A percentile compares a stretch with the other conserved stretches of the same genome.
These are phyloP conservation scores for Abrus pulchellus DNA, from an alignment of 306 rosid species.

Conservation along the genomic window DNA sequence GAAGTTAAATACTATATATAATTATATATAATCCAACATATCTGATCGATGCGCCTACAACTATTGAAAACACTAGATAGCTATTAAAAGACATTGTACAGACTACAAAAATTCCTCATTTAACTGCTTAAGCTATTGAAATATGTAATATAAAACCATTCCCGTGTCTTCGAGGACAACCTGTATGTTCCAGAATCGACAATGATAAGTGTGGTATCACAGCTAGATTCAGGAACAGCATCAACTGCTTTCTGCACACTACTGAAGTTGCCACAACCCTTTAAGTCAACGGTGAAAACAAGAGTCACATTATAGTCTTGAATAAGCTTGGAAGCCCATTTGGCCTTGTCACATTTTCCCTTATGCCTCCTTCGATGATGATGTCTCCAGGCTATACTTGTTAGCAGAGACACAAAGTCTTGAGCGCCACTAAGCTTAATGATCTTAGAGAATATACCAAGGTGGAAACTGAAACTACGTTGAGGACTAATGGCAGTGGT, in stretches of 20 bases:
- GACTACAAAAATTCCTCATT: too few species aligned
- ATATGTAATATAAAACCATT: neutral
- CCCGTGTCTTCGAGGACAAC: constrained; percentile 14
- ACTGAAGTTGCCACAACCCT: constrained; percentile 72
- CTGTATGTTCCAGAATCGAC: constrained; percentile 62
- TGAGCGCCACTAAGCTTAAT: constrained; percentile 53
- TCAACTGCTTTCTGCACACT: constrained; percentile 80
- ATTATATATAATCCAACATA: neutral
- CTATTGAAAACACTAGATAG: neutral
- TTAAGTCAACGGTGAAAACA: constrained; percentile 66
- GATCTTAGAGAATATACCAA: constrained; percentile 47
- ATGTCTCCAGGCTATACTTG: constrained; percentile 50
- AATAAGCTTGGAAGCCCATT: constrained; percentile 60
- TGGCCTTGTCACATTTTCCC: constrained; percentile 52
- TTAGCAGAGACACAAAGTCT: constrained; percentile 50
- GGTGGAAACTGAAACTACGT: constrained; percentile 39
- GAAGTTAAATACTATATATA: neutral
- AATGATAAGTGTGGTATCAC: constrained; percentile 63
- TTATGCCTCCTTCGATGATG: constrained; percentile 37
- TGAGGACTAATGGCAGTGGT: constrained; percentile 28
- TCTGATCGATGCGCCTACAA: neutral
- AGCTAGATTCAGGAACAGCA: constrained; percentile 68
- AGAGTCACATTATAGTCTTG: constrained; percentile 59
- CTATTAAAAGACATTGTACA: too few species aligned
- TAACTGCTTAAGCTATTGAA: too few species aligned